Evolutionary conservation across 1,284 basidiomycete species (phyloP), one percentile per base, ranked within the genome.

Genomic region (Tausonia pullulans): DNA sequence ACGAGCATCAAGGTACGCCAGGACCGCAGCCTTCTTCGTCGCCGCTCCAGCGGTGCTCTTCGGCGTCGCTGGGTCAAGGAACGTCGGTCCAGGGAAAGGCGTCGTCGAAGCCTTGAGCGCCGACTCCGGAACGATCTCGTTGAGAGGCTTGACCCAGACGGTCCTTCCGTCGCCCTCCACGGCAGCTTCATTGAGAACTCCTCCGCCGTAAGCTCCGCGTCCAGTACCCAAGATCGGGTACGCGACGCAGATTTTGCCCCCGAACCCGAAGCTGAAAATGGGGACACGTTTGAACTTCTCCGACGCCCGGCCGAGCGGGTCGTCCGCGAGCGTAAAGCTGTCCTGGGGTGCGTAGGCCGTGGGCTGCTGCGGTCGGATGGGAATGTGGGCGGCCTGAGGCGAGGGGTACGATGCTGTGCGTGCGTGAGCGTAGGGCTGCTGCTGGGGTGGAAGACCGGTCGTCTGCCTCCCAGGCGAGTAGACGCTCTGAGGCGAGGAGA

Each of bases 1-100:
- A 60, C 89, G 82, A 58, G 84, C 84, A 10, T 83, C 80, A 14
- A 97, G 79, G 74, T 94, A 97, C 66, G 84, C 83, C 52, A 85
- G 70, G 0, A 95, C 83, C 39, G 79, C 81, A n/a, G 85, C 80
- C 71, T 91, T 90, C 79, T 93, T 95, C 62, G 84, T 84, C 79
- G 94, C 96, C 39, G 76, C 76, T 2, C 64, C 50, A 9, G 64
- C 56, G 9, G 57, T 55, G 8, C 60, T 52, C 39, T 56, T 55
- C 5, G 49, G 39, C 14, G 58, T 39, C 3, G 59, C 44, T n/a
- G 58, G 60, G 41, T 65, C 64, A 39, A 62, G 45, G 57, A 65
- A 65, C 11, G 53, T 7, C 4, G 64, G 64, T 7, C 64, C 64
- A 9, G 64, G 64, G 64, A 65, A 65, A 10, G 49, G 14, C n/a